These are phyloP conservation scores for Phlebiopsis flavidoalba DNA, from an alignment of 768 basidiomycete species.

Conservation along the genomic window DNA sequence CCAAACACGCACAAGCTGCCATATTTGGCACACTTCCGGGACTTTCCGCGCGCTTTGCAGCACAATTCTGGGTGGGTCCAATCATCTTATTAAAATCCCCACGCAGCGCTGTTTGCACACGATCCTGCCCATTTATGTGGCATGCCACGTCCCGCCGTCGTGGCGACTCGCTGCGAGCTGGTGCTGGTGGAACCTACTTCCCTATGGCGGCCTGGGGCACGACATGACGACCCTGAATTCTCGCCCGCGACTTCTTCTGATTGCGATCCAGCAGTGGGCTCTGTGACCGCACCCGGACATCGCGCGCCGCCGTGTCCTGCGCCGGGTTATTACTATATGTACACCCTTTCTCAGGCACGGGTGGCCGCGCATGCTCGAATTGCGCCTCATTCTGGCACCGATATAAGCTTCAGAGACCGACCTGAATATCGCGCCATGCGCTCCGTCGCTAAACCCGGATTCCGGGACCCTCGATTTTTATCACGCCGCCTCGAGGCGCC, in stretches of 20 bases:
- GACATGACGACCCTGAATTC: not conserved
- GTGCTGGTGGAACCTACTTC: not conserved
- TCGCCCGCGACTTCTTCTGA: not conserved
- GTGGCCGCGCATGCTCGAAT: not conserved
- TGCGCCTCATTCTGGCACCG: not conserved
- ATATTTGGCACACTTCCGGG: conserved; percentile 2
- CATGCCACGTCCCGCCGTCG: not conserved
- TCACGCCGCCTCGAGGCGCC: conserved; percentile 3
- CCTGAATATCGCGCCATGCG: conserved; percentile 1
- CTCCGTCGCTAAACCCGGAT: not conserved
- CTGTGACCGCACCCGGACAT: not conserved
- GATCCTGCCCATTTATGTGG: not conserved
- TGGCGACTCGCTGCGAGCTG: not conserved
- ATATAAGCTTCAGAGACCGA: not conserved
- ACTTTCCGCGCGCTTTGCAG: conserved; percentile 1
- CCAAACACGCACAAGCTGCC: conserved; percentile 9
- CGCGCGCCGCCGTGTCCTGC: conserved; percentile 1
- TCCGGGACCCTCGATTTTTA: conserved; percentile 4
- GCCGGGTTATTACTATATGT: not conserved
- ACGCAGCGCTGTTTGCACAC: not conserved
- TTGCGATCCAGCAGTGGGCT: not conserved
- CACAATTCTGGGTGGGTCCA: not conserved
- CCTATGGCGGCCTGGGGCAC: not conserved
- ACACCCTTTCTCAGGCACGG: not conserved
- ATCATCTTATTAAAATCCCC: too few relatives aligned